Evolutionary conservation across 257 asterid genomes (phyloP), one percentile per base, ranked within the genome.

Genomic region (Jacaranda mimosifolia): DNA sequence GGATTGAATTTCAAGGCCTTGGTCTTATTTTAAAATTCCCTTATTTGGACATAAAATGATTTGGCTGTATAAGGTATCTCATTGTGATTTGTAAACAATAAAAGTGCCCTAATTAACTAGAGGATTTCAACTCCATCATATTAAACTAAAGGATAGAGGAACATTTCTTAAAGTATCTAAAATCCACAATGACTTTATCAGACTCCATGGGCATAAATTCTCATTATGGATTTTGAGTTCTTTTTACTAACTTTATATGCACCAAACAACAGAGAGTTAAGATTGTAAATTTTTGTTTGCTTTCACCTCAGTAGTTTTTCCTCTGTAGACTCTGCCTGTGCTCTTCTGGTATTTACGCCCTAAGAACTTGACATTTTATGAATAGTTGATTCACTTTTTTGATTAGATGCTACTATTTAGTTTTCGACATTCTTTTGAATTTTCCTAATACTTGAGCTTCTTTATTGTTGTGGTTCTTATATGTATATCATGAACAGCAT

Each of bases 401-500:
- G 40, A 60, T 32, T 7, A 11, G 55, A 8, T 52, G 13, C 1
- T 26, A 26, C 32, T 26, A 26, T 26, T 26, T 2, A 26, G 32
- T 26, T 26, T 26, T 26, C 32, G 32, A 2, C 32, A 0, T 26
- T 26, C 32, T 26, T 26, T 26, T 26, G 32, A 26, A 26, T 26
- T 26, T 26, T 26, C 32, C 2, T 26, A 26, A 26, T 26, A 26
- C 32, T 26, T 26, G 32, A 26, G 32, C 32, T 26, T 26, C 32
- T 26, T 26, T 26, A 26, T 26, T 26, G 32, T 1, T 26, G 32
- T 26, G 32, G 32, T 26, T 26, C 32, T 26, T 26, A 26, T 66
- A 6, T 70, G n/a, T 42, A 21, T 12, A 21, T 46, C 6, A 62
- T 52, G 51, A 75, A 36, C 89, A 91, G 95, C 83, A 14, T 89